Evolutionary conservation across 768 basidiomycete genomes (phyloP), one percentile per base, ranked within the genome.

Genomic region (Atractiella rhizophila): DNA sequence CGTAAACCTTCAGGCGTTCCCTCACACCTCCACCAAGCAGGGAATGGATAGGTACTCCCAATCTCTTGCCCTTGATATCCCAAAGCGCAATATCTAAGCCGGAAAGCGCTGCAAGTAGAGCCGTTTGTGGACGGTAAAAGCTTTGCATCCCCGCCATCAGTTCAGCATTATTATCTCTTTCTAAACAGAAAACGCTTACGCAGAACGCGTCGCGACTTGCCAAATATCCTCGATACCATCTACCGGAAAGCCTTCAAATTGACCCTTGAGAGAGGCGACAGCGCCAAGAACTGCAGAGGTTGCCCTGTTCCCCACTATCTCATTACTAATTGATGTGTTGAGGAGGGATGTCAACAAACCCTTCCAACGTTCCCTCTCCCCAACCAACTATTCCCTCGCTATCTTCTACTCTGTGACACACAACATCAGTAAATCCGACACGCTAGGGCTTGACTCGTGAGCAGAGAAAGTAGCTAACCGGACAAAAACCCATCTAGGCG

Each of bases 21-120:
- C 74, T 65, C 16, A 75, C 70, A 53, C 69, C 70, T 4, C 74
- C 75, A 7, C 74, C 76, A 5, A 75, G 64, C 1, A 78, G 61
- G 55, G 73, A 66, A 65, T 68, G 74, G 1, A 74, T 58, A 2
- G 61, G 61, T 0, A 71, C 74, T 26, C 72, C 72, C 2, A 76
- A 64, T 26, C 68, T 70, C 58, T 74, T 75, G n/a, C 76, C 76
- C 48, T 76, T 76, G 58, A 77, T 73, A 51, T 76, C 75, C 75
- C 75, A 67, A 1, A 77, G 60, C 1, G 73, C 72, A 43, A 76
- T 76, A 55, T 75, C 72, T 24, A 76, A 56, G 0, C 72, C 28
- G 18, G 2, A 25, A 24, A 2, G 24, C 19, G 18, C 31, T 25
- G 28, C 24, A 24, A 35, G 21, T 21, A 15, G 32, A 19, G 9